These are phyloP conservation scores for Cornus florida DNA, from an alignment of 148 eudicot genomes.

Conservation along the genomic window DNA sequence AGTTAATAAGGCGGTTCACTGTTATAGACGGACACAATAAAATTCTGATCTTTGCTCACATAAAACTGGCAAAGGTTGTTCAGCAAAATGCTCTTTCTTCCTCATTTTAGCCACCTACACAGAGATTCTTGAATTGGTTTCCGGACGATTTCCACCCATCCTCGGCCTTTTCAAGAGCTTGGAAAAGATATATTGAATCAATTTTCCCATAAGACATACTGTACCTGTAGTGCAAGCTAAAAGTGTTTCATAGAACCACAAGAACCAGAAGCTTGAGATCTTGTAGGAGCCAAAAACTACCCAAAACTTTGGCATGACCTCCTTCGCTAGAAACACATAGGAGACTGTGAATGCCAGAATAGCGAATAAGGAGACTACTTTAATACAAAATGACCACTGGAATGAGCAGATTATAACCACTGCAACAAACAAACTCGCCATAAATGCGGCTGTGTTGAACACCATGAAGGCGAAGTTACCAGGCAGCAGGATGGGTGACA, in stretches of 20 bases:
- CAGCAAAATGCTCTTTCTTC: too few species aligned
- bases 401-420: neutral
- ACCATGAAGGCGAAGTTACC: neutral
- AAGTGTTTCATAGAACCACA: neutral
- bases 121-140: too few species aligned
- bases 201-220: too few species aligned
- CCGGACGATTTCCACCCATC: too few species aligned
- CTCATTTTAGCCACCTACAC: too few species aligned
- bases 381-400: neutral
- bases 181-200: too few species aligned
- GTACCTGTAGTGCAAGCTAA: too few species aligned
- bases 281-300: neutral
- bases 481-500: neutral
- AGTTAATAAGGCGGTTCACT: too few species aligned
- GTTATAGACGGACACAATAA: too few species aligned
- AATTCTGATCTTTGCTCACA: too few species aligned
- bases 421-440: neutral
- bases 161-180: too few species aligned
- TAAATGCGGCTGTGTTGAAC: neutral
- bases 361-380: neutral
- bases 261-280: neutral
- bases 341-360: neutral
- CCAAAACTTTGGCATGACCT: neutral
- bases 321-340: neutral
- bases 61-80: too few species aligned